Percentiles rank a stretch among this genome's conserved stretches.
Evolutionary conservation across 306 rosid genomes (phyloP).

Genomic region (Glycine soja): DNA sequence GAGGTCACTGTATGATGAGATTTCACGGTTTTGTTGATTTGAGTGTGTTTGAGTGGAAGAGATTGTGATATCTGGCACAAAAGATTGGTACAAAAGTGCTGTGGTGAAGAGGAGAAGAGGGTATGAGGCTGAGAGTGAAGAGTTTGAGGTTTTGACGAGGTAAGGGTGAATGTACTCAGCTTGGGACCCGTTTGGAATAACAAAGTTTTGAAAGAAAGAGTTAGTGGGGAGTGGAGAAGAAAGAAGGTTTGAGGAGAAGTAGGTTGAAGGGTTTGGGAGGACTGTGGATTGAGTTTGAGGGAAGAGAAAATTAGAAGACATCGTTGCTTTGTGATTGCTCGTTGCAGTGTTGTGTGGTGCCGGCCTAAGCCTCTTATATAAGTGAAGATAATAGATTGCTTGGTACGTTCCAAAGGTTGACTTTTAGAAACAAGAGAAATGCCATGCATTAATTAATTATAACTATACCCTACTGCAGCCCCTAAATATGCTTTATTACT

Average conservation of each 20-base stretch:
- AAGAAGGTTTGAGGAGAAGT: constrained; percentile 71
- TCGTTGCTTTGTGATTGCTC: background rate
- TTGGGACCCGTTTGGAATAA: constrained; percentile 71
- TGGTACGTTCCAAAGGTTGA: background rate
- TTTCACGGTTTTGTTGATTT: constrained; percentile 47
- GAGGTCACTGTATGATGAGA: constrained; percentile 75
- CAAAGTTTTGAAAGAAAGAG: constrained; percentile 85
- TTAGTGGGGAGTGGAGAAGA: constrained; percentile 80
- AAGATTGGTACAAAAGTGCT: constrained; percentile 66
- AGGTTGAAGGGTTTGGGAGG: constrained; percentile 76
- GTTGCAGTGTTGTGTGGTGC: background rate
- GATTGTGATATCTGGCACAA: constrained; percentile 72
- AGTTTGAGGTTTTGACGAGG: constrained; percentile 63
- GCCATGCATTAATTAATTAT: background rate
- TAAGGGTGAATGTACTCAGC: constrained; percentile 89
- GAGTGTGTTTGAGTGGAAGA: constrained; percentile 51
- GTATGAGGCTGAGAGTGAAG: constrained; percentile 67
- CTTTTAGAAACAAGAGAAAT: background rate
- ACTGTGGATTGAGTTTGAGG: constrained; percentile 68
- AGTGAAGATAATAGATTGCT: background rate
- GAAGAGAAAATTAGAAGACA: constrained; percentile 52
- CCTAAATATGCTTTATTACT: background rate
- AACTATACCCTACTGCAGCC: no score
- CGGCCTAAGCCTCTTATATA: background rate
- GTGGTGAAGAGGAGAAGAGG: constrained; percentile 65